Base-by-base conservation (phyloP, 2,329 filamentous ascomycete species). In the Colletotrichum truncatum region DNA sequence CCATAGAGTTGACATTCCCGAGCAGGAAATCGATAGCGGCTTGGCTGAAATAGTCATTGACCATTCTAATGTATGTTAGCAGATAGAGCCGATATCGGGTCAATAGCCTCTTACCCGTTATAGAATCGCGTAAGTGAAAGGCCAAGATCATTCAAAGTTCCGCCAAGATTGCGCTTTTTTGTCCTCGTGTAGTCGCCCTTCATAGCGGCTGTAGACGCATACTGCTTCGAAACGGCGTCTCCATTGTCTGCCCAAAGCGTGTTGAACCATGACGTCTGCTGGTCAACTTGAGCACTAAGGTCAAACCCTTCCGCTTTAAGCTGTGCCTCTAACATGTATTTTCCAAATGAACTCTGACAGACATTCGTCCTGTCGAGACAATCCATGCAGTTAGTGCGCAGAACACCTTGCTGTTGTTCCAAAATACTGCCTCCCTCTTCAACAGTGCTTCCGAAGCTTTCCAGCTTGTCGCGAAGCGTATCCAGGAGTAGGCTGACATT, bases 341-440 rank as follows among this genome's bases (percentile, higher is more conserved):
- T 92, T 5, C 88, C 96, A 74, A 94, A 94, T 0, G 94, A 96
- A 73, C 93, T 97, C 77, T 98, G 95, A 39, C 94, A 94, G 21
- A 99, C 94, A 70, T 98, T 98, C 2, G 96, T 99, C 21, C 96
- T 89, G 75, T 99, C 96, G 9, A 99, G 82, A 71, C 96, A 99
- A 74, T 99, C 96, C 96, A 99, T 98, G 77, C 96, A 99, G 74
- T 99, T 99, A 2, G 94, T 98, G 60, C 96, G 87, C n/a, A 98
- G 76, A 6, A 97, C 87, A 1, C 94, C 94, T 25, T 81, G 84
- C 75, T 98, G 94, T 48, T 75, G 80, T 4, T 74, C 70, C 14
- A 78, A 70, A 12, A 86, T 64, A 28, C 77, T 73, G 2, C 82
- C 84, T 16, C 81, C 77, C 11, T 77, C 71, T 56, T 84, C 80